Evolutionary conservation across 164 flowering plant species (phyloP).

Genomic region (Tetracentron sinense): DNA sequence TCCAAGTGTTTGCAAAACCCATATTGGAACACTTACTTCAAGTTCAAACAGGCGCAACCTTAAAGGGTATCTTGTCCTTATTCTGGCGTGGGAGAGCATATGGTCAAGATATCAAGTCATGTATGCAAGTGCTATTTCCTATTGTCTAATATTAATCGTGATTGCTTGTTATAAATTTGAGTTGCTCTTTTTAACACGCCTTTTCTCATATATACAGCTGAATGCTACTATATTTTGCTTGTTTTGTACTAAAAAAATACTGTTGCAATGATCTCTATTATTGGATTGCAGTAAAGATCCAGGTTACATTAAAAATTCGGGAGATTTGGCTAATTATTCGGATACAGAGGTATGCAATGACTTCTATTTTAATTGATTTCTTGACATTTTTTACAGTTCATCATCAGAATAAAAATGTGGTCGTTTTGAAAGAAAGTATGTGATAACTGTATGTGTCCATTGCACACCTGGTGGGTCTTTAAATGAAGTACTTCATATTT

Average conservation of each 20-base stretch:
- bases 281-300: conserved; percentile 79
- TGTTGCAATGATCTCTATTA: conserved; percentile 1
- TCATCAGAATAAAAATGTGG: not conserved
- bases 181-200: too few species aligned
- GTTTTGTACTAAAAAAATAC: not conserved
- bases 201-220: too few species aligned
- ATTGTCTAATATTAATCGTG: too few species aligned
- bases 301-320: conserved; percentile 57
- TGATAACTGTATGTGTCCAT: not conserved
- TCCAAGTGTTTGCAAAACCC: too few species aligned
- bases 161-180: too few species aligned
- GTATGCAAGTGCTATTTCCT: too few species aligned
- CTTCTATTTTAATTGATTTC: not conserved
- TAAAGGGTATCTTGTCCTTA: too few species aligned
- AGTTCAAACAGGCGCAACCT: too few species aligned
- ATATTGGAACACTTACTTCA: too few species aligned
- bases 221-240: not conserved
- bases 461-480: not conserved
- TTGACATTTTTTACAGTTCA: not conserved
- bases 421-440: not conserved
- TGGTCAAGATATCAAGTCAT: too few species aligned
- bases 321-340: conserved; percentile 21
- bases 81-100: too few species aligned
- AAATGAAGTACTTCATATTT: not conserved
- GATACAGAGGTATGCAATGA: conserved; percentile 51